These are phyloP conservation scores for Geotrichum macrosporum DNA, from an alignment of 1,139 yeast genomes.

Conservation along the genomic window DNA sequence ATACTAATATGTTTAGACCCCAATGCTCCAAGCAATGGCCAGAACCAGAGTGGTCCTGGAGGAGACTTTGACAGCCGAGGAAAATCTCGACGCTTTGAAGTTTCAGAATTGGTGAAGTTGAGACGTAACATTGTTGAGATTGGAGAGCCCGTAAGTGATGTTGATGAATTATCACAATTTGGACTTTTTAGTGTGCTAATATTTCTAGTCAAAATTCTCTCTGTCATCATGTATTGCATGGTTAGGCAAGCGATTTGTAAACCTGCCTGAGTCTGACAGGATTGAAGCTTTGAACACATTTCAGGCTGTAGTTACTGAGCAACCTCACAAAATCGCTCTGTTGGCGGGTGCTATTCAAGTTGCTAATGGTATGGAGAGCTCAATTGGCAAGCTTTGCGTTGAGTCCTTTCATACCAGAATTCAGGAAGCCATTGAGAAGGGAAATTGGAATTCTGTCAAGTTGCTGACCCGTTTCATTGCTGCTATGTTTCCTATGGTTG, in stretches of 20 bases:
- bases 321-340: slow-evolving; percentile 80
- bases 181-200: not conserved
- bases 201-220: slow-evolving; percentile 25
- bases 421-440: slow-evolving; percentile 49
- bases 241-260: slow-evolving; percentile 50
- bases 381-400: slow-evolving; percentile 64
- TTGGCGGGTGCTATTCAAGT: slow-evolving; percentile 66
- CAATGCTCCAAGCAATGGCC: not conserved
- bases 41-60: too few relatives aligned
- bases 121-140: slow-evolving; percentile 30
- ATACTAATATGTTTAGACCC: not conserved
- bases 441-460: slow-evolving; percentile 65
- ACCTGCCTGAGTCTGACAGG: slow-evolving; percentile 50
- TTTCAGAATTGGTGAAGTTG: slow-evolving; percentile 18
- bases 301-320: slow-evolving; percentile 70
- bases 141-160: slow-evolving; percentile 32
- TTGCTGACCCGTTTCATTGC: slow-evolving; percentile 67
- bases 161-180: not conserved
- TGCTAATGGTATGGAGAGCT: slow-evolving; percentile 61
- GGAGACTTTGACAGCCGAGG: slow-evolving; percentile 10
- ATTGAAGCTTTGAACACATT: slow-evolving; percentile 51
- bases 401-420: slow-evolving; percentile 64
- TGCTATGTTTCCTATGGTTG: slow-evolving; percentile 56
- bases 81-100: slow-evolving; percentile 13
- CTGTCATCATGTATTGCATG: slow-evolving; percentile 47